phyloP scores from a whole-genome alignment of 768 basidiomycete species.

The Tylopilus intermedius region DNA sequence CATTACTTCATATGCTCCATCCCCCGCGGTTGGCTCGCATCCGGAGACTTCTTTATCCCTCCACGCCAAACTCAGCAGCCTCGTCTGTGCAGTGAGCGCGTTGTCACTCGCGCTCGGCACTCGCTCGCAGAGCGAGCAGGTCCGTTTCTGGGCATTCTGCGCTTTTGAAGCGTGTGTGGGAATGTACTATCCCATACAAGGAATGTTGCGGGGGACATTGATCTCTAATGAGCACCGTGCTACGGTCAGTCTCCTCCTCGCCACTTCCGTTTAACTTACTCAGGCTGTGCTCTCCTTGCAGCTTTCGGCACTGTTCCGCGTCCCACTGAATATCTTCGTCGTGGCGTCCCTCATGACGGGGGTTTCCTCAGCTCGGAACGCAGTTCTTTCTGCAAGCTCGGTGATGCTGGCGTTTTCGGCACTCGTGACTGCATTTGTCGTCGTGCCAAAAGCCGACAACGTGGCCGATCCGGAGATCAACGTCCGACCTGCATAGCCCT shows the following conservation, averaged over 20 bases:
- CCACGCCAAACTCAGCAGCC: conserved; percentile 63
- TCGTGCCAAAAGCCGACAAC: conserved; percentile 35
- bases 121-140: conserved; percentile 37
- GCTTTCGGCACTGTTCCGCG: conserved; percentile 68
- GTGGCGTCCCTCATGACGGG: conserved; percentile 65
- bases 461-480: conserved; percentile 14
- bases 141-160: conserved; percentile 71
- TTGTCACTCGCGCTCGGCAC: conserved; percentile 51
- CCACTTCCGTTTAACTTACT: not conserved
- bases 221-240: conserved; percentile 71
- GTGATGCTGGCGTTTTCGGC: conserved; percentile 55
- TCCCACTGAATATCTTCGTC: conserved; percentile 72
- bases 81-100: conserved; percentile 57
- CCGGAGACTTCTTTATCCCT: conserved; percentile 43
- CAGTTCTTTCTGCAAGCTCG: conserved; percentile 56
- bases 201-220: conserved; percentile 62
- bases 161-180: conserved; percentile 73
- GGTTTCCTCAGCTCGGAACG: conserved; percentile 56
- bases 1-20: conserved; percentile 35
- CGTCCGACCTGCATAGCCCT: conserved; percentile 14
- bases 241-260: conserved; percentile 43
- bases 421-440: conserved; percentile 49
- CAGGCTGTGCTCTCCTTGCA: conserved; percentile 19
- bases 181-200: conserved; percentile 76
- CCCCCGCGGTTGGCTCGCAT: conserved; percentile 18